Percentiles rank a stretch among this genome's conserved stretches.
Conservation (phyloP, 2,329 filamentous ascomycete species). For the Penicillium brevicompactum region DNA sequence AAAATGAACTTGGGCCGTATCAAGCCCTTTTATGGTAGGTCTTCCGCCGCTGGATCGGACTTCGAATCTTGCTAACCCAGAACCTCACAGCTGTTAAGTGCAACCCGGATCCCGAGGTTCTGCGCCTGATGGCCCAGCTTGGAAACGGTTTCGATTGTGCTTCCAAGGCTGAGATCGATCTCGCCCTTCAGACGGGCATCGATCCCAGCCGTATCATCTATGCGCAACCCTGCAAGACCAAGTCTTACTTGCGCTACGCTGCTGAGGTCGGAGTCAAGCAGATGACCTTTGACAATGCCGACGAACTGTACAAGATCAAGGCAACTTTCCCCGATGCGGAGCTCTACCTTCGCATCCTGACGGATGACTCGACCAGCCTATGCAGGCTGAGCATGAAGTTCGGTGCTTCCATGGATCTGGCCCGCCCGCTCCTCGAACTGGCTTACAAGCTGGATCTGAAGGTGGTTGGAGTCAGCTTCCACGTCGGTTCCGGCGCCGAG, state of each 20-base stretch:
- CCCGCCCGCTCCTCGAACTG: slow-evolving; percentile 72
- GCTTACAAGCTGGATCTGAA: slow-evolving; percentile 83
- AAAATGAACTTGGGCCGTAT: slow-evolving; percentile 90
- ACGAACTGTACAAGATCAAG: slow-evolving; percentile 98
- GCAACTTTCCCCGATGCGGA: slow-evolving; percentile 86
- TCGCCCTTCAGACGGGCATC: slow-evolving; percentile 79
- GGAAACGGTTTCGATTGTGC: slow-evolving; percentile 98
- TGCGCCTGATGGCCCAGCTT: slow-evolving; percentile 82
- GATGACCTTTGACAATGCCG: slow-evolving; percentile 99
- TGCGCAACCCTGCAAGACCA: slow-evolving; percentile 99
- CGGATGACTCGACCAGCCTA: slow-evolving; percentile 90
- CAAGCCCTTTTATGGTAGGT: slow-evolving; percentile 91
- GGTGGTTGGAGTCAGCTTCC: slow-evolving; percentile 95
- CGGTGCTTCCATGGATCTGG: slow-evolving; percentile 83
- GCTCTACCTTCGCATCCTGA: slow-evolving; percentile 91
- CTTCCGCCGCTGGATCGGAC: background rate
- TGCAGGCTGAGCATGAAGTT: slow-evolving; percentile 98
- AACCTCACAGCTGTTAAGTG: slow-evolving; percentile 81
- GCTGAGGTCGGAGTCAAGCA: slow-evolving; percentile 82
- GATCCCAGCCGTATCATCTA: slow-evolving; percentile 94
- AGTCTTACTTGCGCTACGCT: slow-evolving; percentile 93
- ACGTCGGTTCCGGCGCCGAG: slow-evolving; percentile 93
- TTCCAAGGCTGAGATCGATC: slow-evolving; percentile 95
- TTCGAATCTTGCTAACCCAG: slow-evolving; percentile 6
- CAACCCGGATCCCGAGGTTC: slow-evolving; percentile 88